Conservation (phyloP, 1,139 yeast species). For the Kodamaea sp. region DNA sequence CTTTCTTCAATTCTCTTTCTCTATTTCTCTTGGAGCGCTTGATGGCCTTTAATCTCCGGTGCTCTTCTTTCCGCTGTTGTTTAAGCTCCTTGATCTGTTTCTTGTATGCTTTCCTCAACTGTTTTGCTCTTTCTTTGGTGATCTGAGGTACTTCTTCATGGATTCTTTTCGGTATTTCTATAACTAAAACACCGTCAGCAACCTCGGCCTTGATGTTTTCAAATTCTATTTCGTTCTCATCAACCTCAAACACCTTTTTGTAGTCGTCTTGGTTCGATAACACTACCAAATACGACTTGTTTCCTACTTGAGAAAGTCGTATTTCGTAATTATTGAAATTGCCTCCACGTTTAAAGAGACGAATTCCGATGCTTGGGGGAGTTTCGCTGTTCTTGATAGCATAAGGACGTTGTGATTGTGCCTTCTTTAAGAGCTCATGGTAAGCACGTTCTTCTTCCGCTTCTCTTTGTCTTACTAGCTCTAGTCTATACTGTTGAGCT, state of each 20-base stretch:
- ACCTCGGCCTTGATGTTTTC: conserved; percentile 20
- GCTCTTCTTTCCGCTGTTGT: conserved; percentile 2
- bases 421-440: no score
- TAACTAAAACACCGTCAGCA: conserved; percentile 34
- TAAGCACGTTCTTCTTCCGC: no score
- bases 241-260: conserved; percentile 32
- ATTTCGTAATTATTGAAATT: conserved; percentile 40
- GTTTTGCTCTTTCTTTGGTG: conserved; percentile 5
- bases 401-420: no score
- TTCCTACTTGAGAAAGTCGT: conserved; percentile 25
- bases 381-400: background rate
- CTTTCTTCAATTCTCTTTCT: no score
- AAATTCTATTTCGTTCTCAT: conserved; percentile 32
- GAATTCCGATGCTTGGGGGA: conserved; percentile 23
- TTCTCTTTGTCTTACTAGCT: no score
- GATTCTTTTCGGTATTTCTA: conserved; percentile 35
- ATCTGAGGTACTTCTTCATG: background rate
- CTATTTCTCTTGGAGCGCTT: conserved; percentile 2
- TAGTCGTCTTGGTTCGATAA: conserved; percentile 33
- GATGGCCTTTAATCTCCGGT: conserved; percentile 2
- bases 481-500: no score
- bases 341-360: conserved; percentile 36
- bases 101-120: conserved; percentile 1
- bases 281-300: conserved; percentile 8
- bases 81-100: background rate